Conservation (phyloP, 2,329 filamentous ascomycete genomes). For the Aspergillus pseudoviridinutans region DNA sequence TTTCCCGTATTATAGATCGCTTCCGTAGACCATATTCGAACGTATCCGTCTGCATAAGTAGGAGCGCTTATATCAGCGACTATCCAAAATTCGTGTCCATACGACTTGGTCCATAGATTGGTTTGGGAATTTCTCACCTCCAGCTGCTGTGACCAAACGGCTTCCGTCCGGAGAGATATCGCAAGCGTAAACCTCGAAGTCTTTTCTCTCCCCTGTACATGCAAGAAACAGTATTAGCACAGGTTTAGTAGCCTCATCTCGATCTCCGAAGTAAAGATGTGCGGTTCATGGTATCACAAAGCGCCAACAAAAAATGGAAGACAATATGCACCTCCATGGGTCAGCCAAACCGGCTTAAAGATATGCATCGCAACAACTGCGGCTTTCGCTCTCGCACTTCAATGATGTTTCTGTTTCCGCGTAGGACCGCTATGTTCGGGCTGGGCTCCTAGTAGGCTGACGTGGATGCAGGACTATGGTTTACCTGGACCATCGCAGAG, state of each 20-base stretch:
- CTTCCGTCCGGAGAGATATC: slow-evolving; percentile 93
- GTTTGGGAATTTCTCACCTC: slow-evolving; percentile 56
- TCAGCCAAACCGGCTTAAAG: slow-evolving; percentile 94
- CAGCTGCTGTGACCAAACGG: slow-evolving; percentile 87
- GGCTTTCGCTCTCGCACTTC: slow-evolving; percentile 2
- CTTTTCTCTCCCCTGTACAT: slow-evolving; percentile 79
- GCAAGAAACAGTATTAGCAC: slow-evolving; percentile 9
- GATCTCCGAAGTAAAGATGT: not conserved
- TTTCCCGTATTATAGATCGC: slow-evolving; percentile 80
- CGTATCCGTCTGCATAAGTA: slow-evolving; percentile 70
- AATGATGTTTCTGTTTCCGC: slow-evolving; percentile 1
- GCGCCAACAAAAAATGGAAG: slow-evolving; percentile 2
- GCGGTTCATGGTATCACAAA: not conserved
- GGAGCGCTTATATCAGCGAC: not conserved
- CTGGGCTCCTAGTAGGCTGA: slow-evolving; percentile 16
- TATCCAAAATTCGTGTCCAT: slow-evolving; percentile 7
- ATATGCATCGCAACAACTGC: slow-evolving; percentile 61
- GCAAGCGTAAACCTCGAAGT: slow-evolving; percentile 98
- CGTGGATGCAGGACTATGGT: slow-evolving; percentile 15
- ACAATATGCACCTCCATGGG: slow-evolving; percentile 67
- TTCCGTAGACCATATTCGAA: slow-evolving; percentile 96
- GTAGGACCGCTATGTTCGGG: not conserved
- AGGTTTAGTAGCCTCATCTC: slow-evolving; percentile 6
- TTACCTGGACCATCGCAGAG: slow-evolving; percentile 29
- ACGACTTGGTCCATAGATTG: not conserved